phyloP scores from a whole-genome alignment of 2,329 filamentous ascomycete genomes.

The Pyricularia sp. region DNA sequence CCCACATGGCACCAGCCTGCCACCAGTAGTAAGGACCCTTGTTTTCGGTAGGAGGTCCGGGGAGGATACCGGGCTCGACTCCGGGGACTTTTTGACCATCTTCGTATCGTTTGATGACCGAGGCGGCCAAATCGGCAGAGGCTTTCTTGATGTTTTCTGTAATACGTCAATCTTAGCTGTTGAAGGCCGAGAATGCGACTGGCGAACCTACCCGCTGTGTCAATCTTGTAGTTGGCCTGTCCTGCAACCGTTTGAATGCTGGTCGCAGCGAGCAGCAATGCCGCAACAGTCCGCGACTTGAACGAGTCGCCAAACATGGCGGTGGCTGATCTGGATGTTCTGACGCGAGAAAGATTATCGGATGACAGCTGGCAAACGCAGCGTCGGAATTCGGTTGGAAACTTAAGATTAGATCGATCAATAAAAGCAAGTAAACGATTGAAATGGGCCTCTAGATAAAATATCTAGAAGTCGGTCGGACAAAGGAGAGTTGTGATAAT shows the following conservation, averaged over 20 bases:
- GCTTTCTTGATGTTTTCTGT: constrained; percentile 31
- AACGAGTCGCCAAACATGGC: neutral
- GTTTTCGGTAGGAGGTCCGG: constrained; percentile 35
- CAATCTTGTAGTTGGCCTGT: neutral
- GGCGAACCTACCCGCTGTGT: neutral
- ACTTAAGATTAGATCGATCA: neutral
- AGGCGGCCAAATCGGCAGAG: constrained; percentile 32
- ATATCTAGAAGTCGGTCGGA: neutral
- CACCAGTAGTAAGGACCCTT: constrained; percentile 53
- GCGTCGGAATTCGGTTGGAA: neutral
- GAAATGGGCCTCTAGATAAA: neutral
- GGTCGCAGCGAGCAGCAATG: neutral
- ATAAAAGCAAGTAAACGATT: neutral
- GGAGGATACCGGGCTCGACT: constrained; percentile 39
- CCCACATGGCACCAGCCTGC: constrained; percentile 59
- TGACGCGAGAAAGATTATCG: neutral
- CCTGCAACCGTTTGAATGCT: neutral
- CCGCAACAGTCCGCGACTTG: neutral
- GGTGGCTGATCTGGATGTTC: neutral
- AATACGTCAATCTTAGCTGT: neutral
- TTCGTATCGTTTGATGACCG: constrained; percentile 33
- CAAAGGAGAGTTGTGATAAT: neutral
- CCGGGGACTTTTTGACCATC: constrained; percentile 27
- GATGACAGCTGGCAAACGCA: neutral
- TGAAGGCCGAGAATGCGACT: neutral